Evolutionary conservation across 345 rosid species (phyloP), one percentile per base, ranked within the genome.

Genomic region (Eutrema japonicum): DNA sequence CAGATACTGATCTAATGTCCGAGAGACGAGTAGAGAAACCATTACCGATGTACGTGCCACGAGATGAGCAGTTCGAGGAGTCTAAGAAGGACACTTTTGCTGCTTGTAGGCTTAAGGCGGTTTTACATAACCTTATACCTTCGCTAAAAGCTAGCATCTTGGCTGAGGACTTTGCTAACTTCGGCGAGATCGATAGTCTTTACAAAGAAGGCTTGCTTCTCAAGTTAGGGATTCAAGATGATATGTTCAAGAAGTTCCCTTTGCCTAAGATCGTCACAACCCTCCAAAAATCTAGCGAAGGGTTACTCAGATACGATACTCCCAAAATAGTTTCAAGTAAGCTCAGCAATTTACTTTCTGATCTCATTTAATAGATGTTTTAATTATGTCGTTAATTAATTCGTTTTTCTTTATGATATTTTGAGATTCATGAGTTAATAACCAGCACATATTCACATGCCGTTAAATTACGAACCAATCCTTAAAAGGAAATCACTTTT

Each of bases 21-120:
- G 99, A 96, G 81, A 83, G 92, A 68, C 83, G 98, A 2, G 89
- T 90, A 1, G 99, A 96, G 89, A 96, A 92, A 84, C 99, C 99
- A 36, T 32, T 50, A 70, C 99, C 99, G 5, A 73, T 86, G 32
- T 96, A 96, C 18, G 99, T 96, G 61, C 99, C 99, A 0, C 83
- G 98, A 56, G 99, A 96, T 46, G 99, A 96, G 72, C 96, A 81
- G 59, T 96, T 96, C 53, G 99, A 92, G 82, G 97, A 96, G 83
- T 75, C 88, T 0, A 96, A 96, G 71, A 71, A 64, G 54, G 72
- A 83, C 36, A 56, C 96, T 0, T 89, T 96, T 80, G 85, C 91
- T 10, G 74, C 88, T 2, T 96, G 97, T 46, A 86, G 98, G 75
- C 88, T 92, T 35, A 84, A 82, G 70, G 98, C 85, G 0, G 89